phyloP scores from a whole-genome alignment of 108 stramenopile species.

The Skeletonema costatum region DNA sequence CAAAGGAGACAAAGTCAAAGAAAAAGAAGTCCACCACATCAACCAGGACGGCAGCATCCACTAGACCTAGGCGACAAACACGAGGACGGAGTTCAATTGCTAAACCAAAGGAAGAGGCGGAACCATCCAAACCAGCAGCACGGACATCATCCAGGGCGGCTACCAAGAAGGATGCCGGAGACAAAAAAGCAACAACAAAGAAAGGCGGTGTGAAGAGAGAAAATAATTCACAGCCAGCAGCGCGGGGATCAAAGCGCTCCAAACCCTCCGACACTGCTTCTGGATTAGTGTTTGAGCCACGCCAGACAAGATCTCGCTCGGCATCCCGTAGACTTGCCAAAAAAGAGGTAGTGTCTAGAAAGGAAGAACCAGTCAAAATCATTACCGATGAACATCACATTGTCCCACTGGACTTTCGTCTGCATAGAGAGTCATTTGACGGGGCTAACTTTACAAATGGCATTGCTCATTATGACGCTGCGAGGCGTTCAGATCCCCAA shows the following conservation, averaged over 20 bases:
- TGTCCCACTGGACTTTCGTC: constrained; percentile 41
- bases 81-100: background rate
- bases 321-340: background rate
- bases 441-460: constrained; percentile 37
- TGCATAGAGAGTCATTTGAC: constrained; percentile 26
- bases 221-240: background rate
- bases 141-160: constrained; percentile 1
- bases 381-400: constrained; percentile 14
- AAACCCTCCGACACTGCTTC: background rate
- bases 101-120: background rate
- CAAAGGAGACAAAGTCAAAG: constrained; percentile 3
- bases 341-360: background rate
- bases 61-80: background rate
- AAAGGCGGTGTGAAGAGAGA: background rate
- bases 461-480: constrained; percentile 47
- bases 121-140: constrained; percentile 3
- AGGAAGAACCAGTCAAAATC: background rate
- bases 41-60: constrained; percentile 7
- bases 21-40: constrained; percentile 1
- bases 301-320: background rate
- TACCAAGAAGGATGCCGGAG: background rate
- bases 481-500: constrained; percentile 28
- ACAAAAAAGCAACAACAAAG: constrained; percentile 10
- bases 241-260: background rate
- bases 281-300: background rate